Conservation (phyloP, 257 asterid genomes). For the Thymus mandschuricus region DNA sequence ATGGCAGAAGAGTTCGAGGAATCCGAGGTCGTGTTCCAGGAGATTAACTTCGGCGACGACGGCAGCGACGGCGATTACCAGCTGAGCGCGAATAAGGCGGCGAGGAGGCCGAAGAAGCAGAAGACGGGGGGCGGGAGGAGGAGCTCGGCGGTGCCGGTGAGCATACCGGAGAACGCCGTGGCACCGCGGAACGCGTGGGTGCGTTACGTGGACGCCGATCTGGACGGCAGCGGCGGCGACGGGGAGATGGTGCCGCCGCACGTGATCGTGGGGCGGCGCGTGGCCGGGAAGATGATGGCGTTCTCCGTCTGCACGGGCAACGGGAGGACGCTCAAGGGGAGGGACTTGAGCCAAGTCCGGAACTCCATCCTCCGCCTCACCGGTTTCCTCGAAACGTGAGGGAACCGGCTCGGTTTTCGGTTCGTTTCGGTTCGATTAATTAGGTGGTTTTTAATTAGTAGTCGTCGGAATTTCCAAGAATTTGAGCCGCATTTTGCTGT, state of each 20-base stretch:
- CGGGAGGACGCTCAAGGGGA: conserved; percentile 77
- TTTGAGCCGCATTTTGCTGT: conserved; percentile 23
- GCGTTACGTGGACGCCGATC: conserved; percentile 35
- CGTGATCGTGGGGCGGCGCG: conserved; percentile 63
- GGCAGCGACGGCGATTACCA: conserved; percentile 14
- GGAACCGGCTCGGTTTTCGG: background rate
- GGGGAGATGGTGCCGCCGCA: conserved; percentile 87
- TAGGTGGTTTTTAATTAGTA: background rate
- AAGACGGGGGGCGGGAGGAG: conserved; percentile 38
- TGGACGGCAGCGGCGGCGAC: conserved; percentile 38
- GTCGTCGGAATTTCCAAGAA: background rate
- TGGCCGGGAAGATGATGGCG: conserved; percentile 68
- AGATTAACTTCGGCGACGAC: background rate
- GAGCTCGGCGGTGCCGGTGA: conserved; percentile 58
- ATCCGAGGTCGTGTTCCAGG: conserved; percentile 66
- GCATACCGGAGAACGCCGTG: conserved; percentile 49
- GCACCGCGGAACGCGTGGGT: conserved; percentile 39
- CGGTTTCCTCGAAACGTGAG: conserved; percentile 76
- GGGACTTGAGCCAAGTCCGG: conserved; percentile 74
- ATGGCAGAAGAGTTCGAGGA: conserved; percentile 85
- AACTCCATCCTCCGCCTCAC: conserved; percentile 75
- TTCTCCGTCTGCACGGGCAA: conserved; percentile 76
- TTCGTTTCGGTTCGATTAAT: background rate
- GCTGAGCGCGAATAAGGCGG: conserved; percentile 13
- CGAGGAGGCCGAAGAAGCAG: conserved; percentile 22